Base-by-base conservation (phyloP, 768 basidiomycete species). In the Tremella yokohamensis region DNA sequence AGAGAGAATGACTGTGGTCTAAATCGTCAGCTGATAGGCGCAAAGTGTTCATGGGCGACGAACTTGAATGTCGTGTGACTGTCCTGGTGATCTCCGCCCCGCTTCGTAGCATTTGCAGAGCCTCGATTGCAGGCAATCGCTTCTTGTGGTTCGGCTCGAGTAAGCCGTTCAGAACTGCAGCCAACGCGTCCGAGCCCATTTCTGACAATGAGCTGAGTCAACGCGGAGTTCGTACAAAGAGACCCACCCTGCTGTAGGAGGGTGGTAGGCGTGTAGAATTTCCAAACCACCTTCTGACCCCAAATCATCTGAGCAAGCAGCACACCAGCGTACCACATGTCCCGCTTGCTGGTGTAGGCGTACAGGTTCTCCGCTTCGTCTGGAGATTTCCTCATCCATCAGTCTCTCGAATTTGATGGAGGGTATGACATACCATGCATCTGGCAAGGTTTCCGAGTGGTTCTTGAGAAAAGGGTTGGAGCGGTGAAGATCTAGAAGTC, bases 221-320 rank as follows among this genome's bases (percentile, higher is more conserved):
- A 34, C 29, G 11, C 11, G 29, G 11, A 34, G 29, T 24, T 20
- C 15, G 40, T 9, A 47, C 19, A 50, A 19, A 47, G n/a, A 44
- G 29, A 59, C 66, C 48, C 40, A 75, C 75, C 67, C 40, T 74
- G 64, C n/a, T 73, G 71, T 3, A 78, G 54, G 19, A 77, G 58
- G 15, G 60, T 56, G 24, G 60, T 51, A 3, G 78, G 64, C 49
- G 68, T 72, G 8, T 73, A 63, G 61, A 75, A 77, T 37, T 64
- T 60, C 79, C 79, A 54, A 81, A 77, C 82, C 8, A 88, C 85
- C 62, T 88, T 83, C 52, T 84, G 76, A 0, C 92, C 92, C n/a
- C 85, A 77, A 12, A 94, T 75, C 88, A 94, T 90, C 76, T 93
- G 89, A 52, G 91, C 67, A 39, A 92, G 78, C 1, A 90, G 81